These are phyloP conservation scores for Epicoccum nigrum DNA, from an alignment of 2,329 filamentous ascomycete species.

Conservation along the genomic window DNA sequence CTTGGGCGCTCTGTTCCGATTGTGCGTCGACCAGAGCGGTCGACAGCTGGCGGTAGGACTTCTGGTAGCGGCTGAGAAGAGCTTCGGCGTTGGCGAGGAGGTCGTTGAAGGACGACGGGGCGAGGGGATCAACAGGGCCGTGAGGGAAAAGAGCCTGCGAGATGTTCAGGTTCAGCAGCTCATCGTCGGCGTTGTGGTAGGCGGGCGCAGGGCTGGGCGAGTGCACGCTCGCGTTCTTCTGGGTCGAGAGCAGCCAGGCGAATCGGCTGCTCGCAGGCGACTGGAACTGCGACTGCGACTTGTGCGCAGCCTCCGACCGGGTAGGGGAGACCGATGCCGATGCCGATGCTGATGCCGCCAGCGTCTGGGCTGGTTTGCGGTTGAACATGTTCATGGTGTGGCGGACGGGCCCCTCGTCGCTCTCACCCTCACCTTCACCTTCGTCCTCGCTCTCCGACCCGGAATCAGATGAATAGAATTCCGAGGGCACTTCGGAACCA, in stretches of 20 bases:
- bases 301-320: constrained; percentile 22
- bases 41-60: constrained; percentile 57
- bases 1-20: constrained; percentile 62
- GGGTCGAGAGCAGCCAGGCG: constrained; percentile 45
- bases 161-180: constrained; percentile 63
- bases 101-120: constrained; percentile 62
- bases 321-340: constrained; percentile 30
- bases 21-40: constrained; percentile 55
- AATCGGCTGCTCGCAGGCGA: constrained; percentile 41
- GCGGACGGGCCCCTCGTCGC: constrained; percentile 22
- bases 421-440: constrained; percentile 20
- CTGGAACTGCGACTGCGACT: constrained; percentile 28
- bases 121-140: constrained; percentile 55
- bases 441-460: no score
- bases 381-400: constrained; percentile 45
- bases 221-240: constrained; percentile 40
- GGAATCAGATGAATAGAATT: constrained; percentile 31
- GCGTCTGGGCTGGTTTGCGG: constrained; percentile 36
- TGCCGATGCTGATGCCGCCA: constrained; percentile 31
- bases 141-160: constrained; percentile 60
- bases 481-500: constrained; percentile 33
- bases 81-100: constrained; percentile 62
- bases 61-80: constrained; percentile 61
- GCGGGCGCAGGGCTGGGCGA: constrained; percentile 33
- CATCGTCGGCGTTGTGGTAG: constrained; percentile 50